Evolutionary conservation across 768 basidiomycete genomes (phyloP).

Genomic region (Suillus plorans): DNA sequence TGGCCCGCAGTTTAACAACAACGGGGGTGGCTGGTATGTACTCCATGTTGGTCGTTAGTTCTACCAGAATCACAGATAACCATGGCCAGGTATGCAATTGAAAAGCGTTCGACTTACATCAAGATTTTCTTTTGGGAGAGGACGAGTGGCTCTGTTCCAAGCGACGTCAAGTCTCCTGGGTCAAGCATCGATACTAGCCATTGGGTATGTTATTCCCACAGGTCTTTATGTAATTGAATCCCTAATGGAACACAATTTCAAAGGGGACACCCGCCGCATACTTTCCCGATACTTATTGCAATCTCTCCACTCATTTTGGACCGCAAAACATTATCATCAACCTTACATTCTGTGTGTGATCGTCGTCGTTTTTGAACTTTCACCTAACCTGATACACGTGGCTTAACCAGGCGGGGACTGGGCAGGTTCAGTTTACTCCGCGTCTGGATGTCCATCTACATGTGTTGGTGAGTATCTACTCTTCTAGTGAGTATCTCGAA

Average conservation of each 20-base stretch:
- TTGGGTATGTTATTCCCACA: constrained; percentile 21
- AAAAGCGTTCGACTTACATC: constrained; percentile 29
- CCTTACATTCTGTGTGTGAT: constrained; percentile 27
- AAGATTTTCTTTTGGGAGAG: constrained; percentile 43
- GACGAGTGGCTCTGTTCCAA: constrained; percentile 35
- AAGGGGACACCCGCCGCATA: constrained; percentile 59
- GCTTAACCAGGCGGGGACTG: constrained; percentile 26
- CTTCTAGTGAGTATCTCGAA: no score
- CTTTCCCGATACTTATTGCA: constrained; percentile 61
- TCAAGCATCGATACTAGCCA: constrained; percentile 18
- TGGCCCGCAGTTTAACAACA: constrained; percentile 35
- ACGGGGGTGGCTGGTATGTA: constrained; percentile 38
- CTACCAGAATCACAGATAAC: not conserved
- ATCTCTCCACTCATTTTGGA: constrained; percentile 53
- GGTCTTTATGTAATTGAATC: not conserved
- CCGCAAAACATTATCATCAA: constrained; percentile 68
- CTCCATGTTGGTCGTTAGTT: not conserved
- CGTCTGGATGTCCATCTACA: constrained; percentile 25
- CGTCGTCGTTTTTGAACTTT: constrained; percentile 13
- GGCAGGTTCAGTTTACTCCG: constrained; percentile 26
- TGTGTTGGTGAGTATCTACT: constrained; percentile 23
- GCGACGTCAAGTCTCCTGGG: constrained; percentile 26
- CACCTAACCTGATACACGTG: not conserved
- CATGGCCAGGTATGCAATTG: constrained; percentile 35
- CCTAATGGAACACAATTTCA: constrained; percentile 2